Evolutionary conservation across 768 basidiomycete species (phyloP).

Genomic region (Clavaria fumosa): DNA sequence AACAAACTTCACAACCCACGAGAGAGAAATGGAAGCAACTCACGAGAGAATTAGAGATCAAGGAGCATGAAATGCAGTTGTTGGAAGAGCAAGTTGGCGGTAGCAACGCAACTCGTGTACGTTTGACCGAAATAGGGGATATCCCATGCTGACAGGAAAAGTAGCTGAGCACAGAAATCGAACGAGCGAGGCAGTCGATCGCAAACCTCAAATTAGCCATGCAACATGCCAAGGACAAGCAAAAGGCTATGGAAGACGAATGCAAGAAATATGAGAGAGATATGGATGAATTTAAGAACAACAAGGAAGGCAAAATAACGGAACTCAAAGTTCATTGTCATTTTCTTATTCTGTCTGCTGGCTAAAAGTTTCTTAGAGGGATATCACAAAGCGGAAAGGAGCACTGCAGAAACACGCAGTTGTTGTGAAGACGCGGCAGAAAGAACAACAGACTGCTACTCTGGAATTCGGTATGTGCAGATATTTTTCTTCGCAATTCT

Average conservation of each 20-base stretch:
- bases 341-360: conserved; percentile 1
- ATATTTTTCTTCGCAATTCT: background rate
- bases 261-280: conserved; percentile 84
- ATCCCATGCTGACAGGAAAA: no score
- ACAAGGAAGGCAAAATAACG: conserved; percentile 92
- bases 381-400: conserved; percentile 69
- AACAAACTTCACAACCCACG: conserved; percentile 40
- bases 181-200: conserved; percentile 50
- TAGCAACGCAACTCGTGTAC: conserved; percentile 79
- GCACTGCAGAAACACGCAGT: conserved; percentile 70
- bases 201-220: conserved; percentile 39
- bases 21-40: conserved; percentile 52
- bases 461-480: conserved; percentile 67
- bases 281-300: conserved; percentile 97
- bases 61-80: conserved; percentile 71
- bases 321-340: conserved; percentile 61
- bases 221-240: conserved; percentile 57
- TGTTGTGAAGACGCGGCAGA: conserved; percentile 72
- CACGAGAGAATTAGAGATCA: conserved; percentile 68
- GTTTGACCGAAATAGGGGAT: no score
- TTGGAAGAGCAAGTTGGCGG: conserved; percentile 75
- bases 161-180: conserved; percentile 72
- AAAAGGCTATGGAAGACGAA: conserved; percentile 61
- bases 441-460: conserved; percentile 73
- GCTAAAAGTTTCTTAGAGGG: conserved; percentile 26